These are phyloP conservation scores for Saksenaea oblongispora DNA, from an alignment of 371 early-diverging fungal genomes.

Conservation along the genomic window DNA sequence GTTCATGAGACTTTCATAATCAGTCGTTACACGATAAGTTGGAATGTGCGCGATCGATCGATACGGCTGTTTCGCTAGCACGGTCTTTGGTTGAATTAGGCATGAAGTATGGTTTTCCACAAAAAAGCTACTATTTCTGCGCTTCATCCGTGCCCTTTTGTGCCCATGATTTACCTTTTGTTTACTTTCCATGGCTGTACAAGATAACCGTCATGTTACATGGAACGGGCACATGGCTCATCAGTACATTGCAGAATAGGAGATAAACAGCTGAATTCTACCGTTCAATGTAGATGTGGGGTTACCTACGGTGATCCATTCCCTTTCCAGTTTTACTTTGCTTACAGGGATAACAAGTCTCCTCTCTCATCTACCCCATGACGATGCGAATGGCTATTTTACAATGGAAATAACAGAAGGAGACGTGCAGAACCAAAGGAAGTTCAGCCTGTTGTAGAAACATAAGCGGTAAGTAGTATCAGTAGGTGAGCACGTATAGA, in stretches of 20 bases:
- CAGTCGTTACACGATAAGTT: too few relatives aligned
- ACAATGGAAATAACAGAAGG: neutral
- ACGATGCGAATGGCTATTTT: neutral
- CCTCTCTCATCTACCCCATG: neutral
- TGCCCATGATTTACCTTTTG: neutral
- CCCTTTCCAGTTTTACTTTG: neutral
- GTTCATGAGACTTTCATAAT: too few relatives aligned
- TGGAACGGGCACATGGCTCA: neutral
- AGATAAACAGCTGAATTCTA: neutral
- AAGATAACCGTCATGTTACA: neutral
- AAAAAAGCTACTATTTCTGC: too few relatives aligned
- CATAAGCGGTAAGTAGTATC: too few relatives aligned
- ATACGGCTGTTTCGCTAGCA: too few relatives aligned
- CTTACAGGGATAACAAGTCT: neutral
- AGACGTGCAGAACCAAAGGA: too few relatives aligned
- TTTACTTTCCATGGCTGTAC: neutral
- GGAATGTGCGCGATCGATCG: too few relatives aligned
- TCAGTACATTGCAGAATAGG: conserved; percentile 1
- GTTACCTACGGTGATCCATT: neutral
- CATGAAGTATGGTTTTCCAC: too few relatives aligned
- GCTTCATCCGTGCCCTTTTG: neutral
- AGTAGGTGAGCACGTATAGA: too few relatives aligned
- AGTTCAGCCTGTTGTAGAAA: too few relatives aligned
- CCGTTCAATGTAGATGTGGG: neutral
- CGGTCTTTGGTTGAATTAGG: too few relatives aligned